A percentile compares a stretch with the other conserved stretches of the same genome.
Conservation (phyloP, 2,329 filamentous ascomycete genomes). For the Botryosphaeria agaves region DNA sequence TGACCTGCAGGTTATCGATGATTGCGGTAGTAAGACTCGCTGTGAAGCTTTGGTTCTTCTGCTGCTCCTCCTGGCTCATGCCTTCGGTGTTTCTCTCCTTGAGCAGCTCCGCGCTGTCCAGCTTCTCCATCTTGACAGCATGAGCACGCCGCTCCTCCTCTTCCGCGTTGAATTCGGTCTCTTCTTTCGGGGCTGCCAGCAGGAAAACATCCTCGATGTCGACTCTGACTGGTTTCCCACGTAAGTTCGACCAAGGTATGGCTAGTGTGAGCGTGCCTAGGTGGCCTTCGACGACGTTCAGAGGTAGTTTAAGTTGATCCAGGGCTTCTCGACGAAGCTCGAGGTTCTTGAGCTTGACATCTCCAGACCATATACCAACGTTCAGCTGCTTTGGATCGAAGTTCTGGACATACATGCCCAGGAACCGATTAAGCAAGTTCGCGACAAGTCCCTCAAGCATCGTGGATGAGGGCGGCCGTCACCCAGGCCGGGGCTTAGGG, state of each 20-base stretch:
- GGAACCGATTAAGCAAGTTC: conserved; percentile 92
- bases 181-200: conserved; percentile 85
- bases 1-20: conserved; percentile 95
- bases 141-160: conserved; percentile 80
- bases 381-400: conserved; percentile 97
- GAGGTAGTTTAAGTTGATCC: conserved; percentile 87
- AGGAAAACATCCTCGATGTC: conserved; percentile 95
- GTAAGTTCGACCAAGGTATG: conserved; percentile 94
- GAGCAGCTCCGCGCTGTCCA: conserved; percentile 87
- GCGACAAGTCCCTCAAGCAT: conserved; percentile 98
- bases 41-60: conserved; percentile 96
- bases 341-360: conserved; percentile 86
- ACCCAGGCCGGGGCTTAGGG: conserved; percentile 45
- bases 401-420: conserved; percentile 99
- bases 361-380: conserved; percentile 96
- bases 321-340: conserved; percentile 88
- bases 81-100: conserved; percentile 88
- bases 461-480: conserved; percentile 42
- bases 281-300: conserved; percentile 93
- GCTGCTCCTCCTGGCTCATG: conserved; percentile 85
- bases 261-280: conserved; percentile 79
- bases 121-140: conserved; percentile 95
- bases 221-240: conserved; percentile 85
- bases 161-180: conserved; percentile 80
- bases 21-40: conserved; percentile 91